Base-by-base conservation (phyloP, 2,329 filamentous ascomycete genomes). In the Alternaria triticina region DNA sequence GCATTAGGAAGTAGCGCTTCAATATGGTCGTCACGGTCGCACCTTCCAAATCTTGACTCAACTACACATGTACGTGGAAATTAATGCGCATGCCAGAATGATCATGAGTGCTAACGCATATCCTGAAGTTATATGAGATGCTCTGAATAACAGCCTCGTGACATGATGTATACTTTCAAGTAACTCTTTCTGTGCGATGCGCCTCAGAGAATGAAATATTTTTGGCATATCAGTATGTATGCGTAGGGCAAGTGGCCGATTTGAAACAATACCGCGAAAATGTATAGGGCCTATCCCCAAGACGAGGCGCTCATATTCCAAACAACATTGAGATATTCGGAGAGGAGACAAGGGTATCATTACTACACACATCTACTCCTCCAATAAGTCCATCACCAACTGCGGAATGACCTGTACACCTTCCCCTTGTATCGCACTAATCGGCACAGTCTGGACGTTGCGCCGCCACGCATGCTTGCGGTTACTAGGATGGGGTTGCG, bases 341-440 rank as follows among this genome's bases (percentile, higher is more conserved):
- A 54, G 51, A 56, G 30, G 40, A 51, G 61, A 45, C 49, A 45
- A 33, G 60, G 27, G 54, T 60, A 63, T 60, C 52, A 63, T 65
- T 65, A 0, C 20, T 63, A 45, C 17, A 60, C 45, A 17, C 17
- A 43, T 54, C 50, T 71, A 77, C 27, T 76, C 72, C 50, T 79
- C 77, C 60, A 95, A 80, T 59, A 95, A 77, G 15, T 88, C 88
- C 54, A 94, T 86, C 3, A 90, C 91, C 83, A 91, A 89, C 71
- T 92, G 88, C 20, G 92, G 86, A 59, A 96, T 89, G 47, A 86
- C 84, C 57, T 93, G 88, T 9, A 97, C 90, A 4, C 95, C 94
- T 77, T 97, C 90, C 6, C 91, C 92, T 61, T 90, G 88, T 66
- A 97, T 96, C 51, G 95, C 96, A 77, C 94, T 97, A 51, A 98